Percentiles rank a stretch among this genome's conserved stretches.
Evolutionary conservation across 495 filamentous ascomycete genomes (phyloP).

Genomic region (Talaromyces liani): DNA sequence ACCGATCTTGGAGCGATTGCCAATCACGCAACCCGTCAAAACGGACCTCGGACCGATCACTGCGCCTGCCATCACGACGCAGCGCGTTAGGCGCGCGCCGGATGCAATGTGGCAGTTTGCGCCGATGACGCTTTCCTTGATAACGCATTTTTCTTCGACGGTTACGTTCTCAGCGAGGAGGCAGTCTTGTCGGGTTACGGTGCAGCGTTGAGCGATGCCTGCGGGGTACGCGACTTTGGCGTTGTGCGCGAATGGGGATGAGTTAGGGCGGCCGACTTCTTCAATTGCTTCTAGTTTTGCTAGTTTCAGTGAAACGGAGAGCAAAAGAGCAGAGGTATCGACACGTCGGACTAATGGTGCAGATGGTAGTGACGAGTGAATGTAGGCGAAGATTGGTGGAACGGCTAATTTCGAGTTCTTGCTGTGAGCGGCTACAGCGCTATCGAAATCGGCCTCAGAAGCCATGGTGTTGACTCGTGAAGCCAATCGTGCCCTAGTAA

Average conservation of each 20-base stretch:
- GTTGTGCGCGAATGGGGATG: constrained; percentile 65
- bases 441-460: constrained; percentile 11
- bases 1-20: constrained; percentile 66
- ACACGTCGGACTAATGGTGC: constrained; percentile 71
- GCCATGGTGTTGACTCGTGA: constrained; percentile 30
- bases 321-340: constrained; percentile 74
- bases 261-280: constrained; percentile 45
- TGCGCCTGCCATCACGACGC: constrained; percentile 85
- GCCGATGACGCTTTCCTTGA: constrained; percentile 85
- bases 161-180: constrained; percentile 80
- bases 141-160: constrained; percentile 71
- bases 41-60: constrained; percentile 69
- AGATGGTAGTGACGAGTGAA: constrained; percentile 49
- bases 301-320: constrained; percentile 74
- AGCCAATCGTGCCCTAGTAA: constrained; percentile 20
- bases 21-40: constrained; percentile 76
- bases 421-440: constrained; percentile 12
- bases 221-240: constrained; percentile 76
- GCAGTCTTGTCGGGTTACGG: constrained; percentile 67
- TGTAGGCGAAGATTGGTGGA: constrained; percentile 71
- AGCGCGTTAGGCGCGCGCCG: constrained; percentile 71
- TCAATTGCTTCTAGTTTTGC: constrained; percentile 69
- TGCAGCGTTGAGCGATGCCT: constrained; percentile 65
- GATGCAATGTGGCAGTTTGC: constrained; percentile 74
- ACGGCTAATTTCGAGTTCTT: constrained; percentile 26